Evolutionary conservation across 345 rosid species (phyloP), one percentile per base, ranked within the genome.

Genomic region (Arabis hirsuta): DNA sequence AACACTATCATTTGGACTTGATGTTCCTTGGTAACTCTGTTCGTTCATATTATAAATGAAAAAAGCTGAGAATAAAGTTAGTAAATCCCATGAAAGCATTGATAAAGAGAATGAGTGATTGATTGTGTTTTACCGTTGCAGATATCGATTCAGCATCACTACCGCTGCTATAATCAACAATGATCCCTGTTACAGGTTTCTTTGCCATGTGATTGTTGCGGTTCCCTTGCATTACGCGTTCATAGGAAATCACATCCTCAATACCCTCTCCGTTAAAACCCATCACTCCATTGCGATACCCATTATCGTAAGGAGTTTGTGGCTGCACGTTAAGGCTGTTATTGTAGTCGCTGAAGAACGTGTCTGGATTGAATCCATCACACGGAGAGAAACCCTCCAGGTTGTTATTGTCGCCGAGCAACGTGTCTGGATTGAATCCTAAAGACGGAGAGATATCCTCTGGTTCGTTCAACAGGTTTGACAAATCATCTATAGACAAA

Each of bases 11-110:
- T 16, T 42, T 20, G 41, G 10, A 36, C 41, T 36, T 9, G 41
- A 8, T 1, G 41, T 52, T 53, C 26, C 58, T 68, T 62, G 43
- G 69, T 73, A 65, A 73, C 78, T 73, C 72, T 73, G 16, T 16
- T 16, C 16, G 72, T 34, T 42, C 24, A 64, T 16, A 24, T 32
- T 12, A 55, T 4, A 64, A 64, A 1, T 12, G 10, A 16, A 1
- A 73, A 26, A 73, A 0, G 3, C 0, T 47, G 27, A 57, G 52
- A 12, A 48, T 57, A 55, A 8, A 64, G 9, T 56, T 0, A 34
- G 38, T 1, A 6, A 45, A 14, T 44, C 42, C 29, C 52, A 65
- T 12, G 20, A 29, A 32, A 22, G 32, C 12, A 20, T 38, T 6
- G 39, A 42, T 31, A 29, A 16, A 43, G 56, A 36, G 22, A 22